Evolutionary conservation across 2,329 filamentous ascomycete species (phyloP), one percentile per base, ranked within the genome.

Genomic region (Ramularia endophylla): DNA sequence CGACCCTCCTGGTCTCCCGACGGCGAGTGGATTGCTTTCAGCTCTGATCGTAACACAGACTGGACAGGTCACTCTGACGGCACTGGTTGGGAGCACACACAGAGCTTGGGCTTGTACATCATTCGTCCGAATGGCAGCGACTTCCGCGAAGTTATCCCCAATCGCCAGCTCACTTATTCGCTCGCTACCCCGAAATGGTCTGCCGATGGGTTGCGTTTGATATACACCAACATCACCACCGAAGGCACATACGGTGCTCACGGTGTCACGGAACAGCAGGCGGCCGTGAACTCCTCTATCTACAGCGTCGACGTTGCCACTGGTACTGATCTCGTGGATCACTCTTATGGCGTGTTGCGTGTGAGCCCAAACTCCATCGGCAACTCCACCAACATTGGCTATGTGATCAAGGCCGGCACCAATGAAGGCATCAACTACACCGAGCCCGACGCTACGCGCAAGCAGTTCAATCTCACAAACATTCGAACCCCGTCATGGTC

Each of bases 51-150:
- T n/a, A n/a, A n/a, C n/a, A n/a, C n/a, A n/a, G n/a, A n/a, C n/a
- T n/a, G n/a, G n/a, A n/a, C n/a, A n/a, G n/a, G n/a, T n/a, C n/a
- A n/a, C n/a, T n/a, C n/a, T n/a, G n/a, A n/a, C n/a, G n/a, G n/a
- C n/a, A n/a, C 33, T 18, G 41, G 38, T 18, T 48, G 46, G 46
- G 38, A 48, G 32, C 46, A 48, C 12, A 48, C 38, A 6, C 41
- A 45, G 25, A 32, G 36, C n/a, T 31, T 48, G 7, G 44, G 41
- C 4, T 44, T 48, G 20, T 48, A 48, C 32, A 42, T 42, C 3
- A 43, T 45, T 2, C 38, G 42, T 8, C 38, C 46, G 16, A 45
- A 48, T 27, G 46, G 46, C 9, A 38, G 29, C 7, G 46, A 45
- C 29, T 48, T 48, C 27, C 41, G 33, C 4, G 27, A 36, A n/a